Percentiles rank a stretch among this genome's conserved stretches.
Evolutionary conservation across 2,329 filamentous ascomycete genomes (phyloP).

Genomic region (Fusarium sp.): DNA sequence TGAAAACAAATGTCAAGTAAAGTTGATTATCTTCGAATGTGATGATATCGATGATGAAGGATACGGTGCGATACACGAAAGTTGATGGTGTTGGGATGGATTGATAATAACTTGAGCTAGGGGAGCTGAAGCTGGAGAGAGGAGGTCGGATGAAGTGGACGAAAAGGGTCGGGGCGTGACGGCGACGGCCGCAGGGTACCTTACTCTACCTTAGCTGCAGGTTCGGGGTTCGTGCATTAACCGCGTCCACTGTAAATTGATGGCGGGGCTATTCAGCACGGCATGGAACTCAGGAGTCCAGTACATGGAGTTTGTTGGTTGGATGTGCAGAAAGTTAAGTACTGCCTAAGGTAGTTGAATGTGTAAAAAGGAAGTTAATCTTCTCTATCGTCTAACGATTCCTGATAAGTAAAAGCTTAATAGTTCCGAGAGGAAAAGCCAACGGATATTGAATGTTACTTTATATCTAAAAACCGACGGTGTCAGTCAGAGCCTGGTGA

Average conservation of each 20-base stretch:
- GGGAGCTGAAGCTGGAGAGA: background rate
- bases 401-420: too few species aligned
- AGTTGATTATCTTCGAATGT: constrained; percentile 1
- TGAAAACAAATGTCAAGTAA: background rate
- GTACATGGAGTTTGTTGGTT: background rate
- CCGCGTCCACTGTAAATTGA: constrained; percentile 36
- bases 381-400: background rate
- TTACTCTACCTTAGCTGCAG: constrained; percentile 19
- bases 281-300: background rate
- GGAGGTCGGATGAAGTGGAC: constrained; percentile 29
- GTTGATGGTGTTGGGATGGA: constrained; percentile 31
- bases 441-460: background rate
- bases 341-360: background rate
- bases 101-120: constrained; percentile 12
- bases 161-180: constrained; percentile 41
- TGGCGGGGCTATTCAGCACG: constrained; percentile 20
- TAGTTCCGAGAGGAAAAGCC: background rate
- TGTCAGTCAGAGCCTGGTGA: background rate
- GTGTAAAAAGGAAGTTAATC: constrained; percentile 9
- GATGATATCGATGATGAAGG: constrained; percentile 30
- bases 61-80: constrained; percentile 24
- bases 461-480: background rate
- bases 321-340: constrained; percentile 6
- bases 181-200: constrained; percentile 40
- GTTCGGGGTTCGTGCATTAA: constrained; percentile 26